These are phyloP conservation scores for Pythium oligandrum DNA, from an alignment of 352 stramenopile species.

Conservation along the genomic window DNA sequence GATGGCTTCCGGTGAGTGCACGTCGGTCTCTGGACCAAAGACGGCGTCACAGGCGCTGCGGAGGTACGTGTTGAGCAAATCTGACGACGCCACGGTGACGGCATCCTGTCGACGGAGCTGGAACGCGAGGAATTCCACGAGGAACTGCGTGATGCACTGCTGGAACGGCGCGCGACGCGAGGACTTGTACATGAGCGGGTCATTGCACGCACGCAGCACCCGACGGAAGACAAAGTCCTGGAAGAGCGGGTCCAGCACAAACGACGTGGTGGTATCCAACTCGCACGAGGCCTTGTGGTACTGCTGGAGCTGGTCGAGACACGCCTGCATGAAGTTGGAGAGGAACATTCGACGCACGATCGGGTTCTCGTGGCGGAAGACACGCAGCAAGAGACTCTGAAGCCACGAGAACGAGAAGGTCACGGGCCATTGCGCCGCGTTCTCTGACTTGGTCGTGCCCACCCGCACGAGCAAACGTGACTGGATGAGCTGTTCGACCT, in stretches of 20 bases:
- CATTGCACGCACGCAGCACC: constrained; percentile 54
- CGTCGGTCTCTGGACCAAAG: constrained; percentile 38
- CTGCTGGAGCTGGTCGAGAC: constrained; percentile 11
- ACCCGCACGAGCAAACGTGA: constrained; percentile 13
- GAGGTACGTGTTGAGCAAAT: constrained; percentile 26
- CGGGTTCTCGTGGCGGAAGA: constrained; percentile 76
- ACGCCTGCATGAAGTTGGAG: constrained; percentile 53
- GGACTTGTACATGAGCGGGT: constrained; percentile 74
- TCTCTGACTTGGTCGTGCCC: too few species aligned
- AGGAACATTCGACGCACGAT: constrained; percentile 71
- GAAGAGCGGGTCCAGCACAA: constrained; percentile 38
- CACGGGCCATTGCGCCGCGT: constrained; percentile 35
- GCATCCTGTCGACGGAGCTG: background rate
- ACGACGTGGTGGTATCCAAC: constrained; percentile 15
- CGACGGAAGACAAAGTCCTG: constrained; percentile 45
- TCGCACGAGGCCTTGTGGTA: too few species aligned
- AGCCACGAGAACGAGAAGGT: constrained; percentile 72
- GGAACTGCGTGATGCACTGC: constrained; percentile 18
- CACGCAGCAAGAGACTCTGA: constrained; percentile 57
- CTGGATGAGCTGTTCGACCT: constrained; percentile 50
- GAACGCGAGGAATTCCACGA: constrained; percentile 13
- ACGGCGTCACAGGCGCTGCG: constrained; percentile 29
- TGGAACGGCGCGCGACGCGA: constrained; percentile 21
- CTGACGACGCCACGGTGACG: background rate
- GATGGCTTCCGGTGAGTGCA: constrained; percentile 70